Base-by-base conservation (phyloP, 768 basidiomycete genomes). In the Mycena latifolia region DNA sequence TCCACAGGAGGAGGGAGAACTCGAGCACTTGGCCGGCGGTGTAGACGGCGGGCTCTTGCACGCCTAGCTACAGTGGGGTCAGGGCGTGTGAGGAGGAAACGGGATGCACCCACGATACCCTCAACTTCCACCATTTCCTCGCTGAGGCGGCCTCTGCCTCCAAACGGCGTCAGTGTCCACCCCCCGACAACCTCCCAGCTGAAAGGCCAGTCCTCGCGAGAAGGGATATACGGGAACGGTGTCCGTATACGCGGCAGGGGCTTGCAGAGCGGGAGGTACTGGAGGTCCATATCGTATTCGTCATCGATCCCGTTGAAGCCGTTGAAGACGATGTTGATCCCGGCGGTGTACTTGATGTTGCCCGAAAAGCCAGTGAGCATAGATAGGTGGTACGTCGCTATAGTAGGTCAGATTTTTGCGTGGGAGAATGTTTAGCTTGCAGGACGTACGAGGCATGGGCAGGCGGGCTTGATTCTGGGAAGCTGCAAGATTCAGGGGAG, bases 121-220 rank as follows among this genome's bases (percentile, higher is more conserved):
- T 61, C 65, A 28, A 61, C 29, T 22, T 61, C 59, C 20, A 66
- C 58, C 18, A 61, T 50, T 18, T 66, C 65, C 45, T 66, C 53
- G 9, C 59, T 37, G 17, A 66, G 47, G 10, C 59, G 50, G 3
- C 54, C 65, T 45, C 65, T 48, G 3, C 59, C 65, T 18, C 65
- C 59, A 27, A 66, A 66, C 11, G 64, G 64, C 33, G 64, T 65
- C 31, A 65, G 27, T 12, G 61, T 63, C 66, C 61, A 68, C n/a
- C 66, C 61, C 12, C 66, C 61, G 3, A 68, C 35, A 1, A 59
- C 33, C 35, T 68, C 66, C 27, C 61, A 31, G 18, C 37, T 63
- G 29, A 68, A 63, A 8, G 57, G 61, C 66, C 66, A 68, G 43
- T 68, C 66, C 50, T 68, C 66, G 25, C 61, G 39, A 24, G 56